Conservation (phyloP, 106 monocot species). For the Narthecium ossifragum region DNA sequence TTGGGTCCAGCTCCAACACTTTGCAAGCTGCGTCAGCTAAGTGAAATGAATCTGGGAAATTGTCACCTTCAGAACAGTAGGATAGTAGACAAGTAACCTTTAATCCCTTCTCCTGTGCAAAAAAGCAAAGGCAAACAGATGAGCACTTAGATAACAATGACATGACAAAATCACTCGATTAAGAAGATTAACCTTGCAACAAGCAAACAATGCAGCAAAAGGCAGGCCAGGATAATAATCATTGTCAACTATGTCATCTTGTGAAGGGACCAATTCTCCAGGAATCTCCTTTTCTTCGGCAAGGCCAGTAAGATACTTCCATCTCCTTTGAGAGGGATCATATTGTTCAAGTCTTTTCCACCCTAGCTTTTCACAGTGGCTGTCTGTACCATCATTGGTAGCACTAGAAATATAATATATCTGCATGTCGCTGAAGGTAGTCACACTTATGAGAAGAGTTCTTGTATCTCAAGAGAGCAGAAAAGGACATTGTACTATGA, state of each 20-base stretch:
- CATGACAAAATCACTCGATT: neutral
- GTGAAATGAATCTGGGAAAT: constrained; percentile 73
- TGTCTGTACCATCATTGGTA: constrained; percentile 49
- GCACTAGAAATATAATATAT: constrained; percentile 78
- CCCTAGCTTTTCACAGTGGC: constrained; percentile 59
- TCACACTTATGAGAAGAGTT: too few species aligned
- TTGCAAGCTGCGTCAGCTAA: constrained; percentile 75
- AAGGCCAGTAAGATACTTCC: constrained; percentile 56
- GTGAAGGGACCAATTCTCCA: constrained; percentile 27
- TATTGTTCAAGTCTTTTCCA: constrained; percentile 89
- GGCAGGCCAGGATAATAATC: constrained; percentile 85
- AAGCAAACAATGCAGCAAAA: constrained; percentile 84
- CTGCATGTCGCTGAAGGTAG: constrained; percentile 65
- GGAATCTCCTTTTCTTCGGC: constrained; percentile 40
- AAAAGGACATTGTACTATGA: neutral
- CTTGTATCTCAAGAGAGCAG: too few species aligned
- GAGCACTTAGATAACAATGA: neutral
- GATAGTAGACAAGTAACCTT: constrained; percentile 87
- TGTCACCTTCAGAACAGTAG: constrained; percentile 98
- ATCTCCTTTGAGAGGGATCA: constrained; percentile 54
- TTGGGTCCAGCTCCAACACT: constrained; percentile 40
- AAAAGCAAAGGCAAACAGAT: constrained; percentile 1
- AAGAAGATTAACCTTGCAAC: constrained; percentile 55
- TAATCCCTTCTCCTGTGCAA: constrained; percentile 65
- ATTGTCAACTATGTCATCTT: constrained; percentile 60